These are phyloP conservation scores for Sporisorium graminicola DNA, from an alignment of 1,284 basidiomycete species.

Conservation along the genomic window DNA sequence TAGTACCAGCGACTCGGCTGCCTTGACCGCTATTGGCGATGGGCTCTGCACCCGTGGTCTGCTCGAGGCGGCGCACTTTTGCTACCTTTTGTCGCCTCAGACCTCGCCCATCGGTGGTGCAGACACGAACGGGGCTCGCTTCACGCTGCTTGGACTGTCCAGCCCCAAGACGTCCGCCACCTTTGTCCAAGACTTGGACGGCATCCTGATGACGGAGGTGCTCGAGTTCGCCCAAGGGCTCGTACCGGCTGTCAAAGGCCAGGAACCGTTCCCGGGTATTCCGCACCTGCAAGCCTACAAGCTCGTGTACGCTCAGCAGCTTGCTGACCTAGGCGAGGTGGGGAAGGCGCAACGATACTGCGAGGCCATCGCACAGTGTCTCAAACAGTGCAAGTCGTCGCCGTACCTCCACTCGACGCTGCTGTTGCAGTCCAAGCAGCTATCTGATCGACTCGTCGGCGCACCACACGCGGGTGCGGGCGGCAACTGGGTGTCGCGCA, in stretches of 20 bases:
- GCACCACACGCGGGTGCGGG: constrained; percentile 73
- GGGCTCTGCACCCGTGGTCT: constrained; percentile 80
- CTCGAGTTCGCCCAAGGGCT: constrained; percentile 90
- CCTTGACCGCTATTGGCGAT: constrained; percentile 88
- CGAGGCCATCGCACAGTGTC: constrained; percentile 83
- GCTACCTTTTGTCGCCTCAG: constrained; percentile 88
- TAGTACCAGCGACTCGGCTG: constrained; percentile 75
- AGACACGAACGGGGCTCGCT: constrained; percentile 76
- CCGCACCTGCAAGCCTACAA: constrained; percentile 90
- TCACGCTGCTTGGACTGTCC: constrained; percentile 77
- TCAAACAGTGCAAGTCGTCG: constrained; percentile 76
- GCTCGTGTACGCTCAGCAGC: constrained; percentile 80
- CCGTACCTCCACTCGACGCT: constrained; percentile 79
- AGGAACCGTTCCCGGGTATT: constrained; percentile 85
- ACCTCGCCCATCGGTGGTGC: constrained; percentile 81
- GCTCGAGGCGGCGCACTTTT: constrained; percentile 88
- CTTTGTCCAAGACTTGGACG: constrained; percentile 80
- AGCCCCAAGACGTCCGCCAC: constrained; percentile 74
- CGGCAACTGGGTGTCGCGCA: constrained; percentile 77
- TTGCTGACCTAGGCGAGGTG: constrained; percentile 74
- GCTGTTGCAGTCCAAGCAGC: constrained; percentile 81
- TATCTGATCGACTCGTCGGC: constrained; percentile 85
- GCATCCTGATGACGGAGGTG: constrained; percentile 89
- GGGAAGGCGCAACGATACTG: constrained; percentile 77
- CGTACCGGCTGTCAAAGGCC: constrained; percentile 80